Conservation (phyloP, 176 grass and related monocot species). For the Aegilops tauschii region DNA sequence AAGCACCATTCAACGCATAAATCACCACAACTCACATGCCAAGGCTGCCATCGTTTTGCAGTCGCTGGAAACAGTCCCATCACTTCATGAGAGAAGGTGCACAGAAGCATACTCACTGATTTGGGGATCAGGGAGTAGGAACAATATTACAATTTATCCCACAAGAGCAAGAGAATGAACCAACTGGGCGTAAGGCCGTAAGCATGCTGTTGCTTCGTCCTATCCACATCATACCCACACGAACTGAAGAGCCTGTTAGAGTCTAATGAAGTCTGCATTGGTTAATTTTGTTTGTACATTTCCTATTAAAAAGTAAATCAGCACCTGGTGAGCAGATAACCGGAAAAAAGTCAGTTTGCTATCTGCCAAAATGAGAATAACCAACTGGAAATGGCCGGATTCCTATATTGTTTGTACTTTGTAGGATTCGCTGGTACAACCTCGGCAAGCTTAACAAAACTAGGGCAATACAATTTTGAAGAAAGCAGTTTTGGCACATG, state of each 20-base stretch:
- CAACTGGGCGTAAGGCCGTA: neutral
- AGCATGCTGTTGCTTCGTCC: neutral
- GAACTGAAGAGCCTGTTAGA: neutral
- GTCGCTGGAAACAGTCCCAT: conserved; percentile 3
- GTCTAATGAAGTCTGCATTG: neutral
- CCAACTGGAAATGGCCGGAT: neutral
- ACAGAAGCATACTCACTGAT: neutral
- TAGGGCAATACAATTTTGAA: neutral
- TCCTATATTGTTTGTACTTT: neutral
- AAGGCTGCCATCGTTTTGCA: neutral
- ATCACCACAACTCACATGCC: neutral
- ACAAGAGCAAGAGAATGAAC: neutral
- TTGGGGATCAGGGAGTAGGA: conserved; percentile 11
- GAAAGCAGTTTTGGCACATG: neutral
- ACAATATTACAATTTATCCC: conserved; percentile 18
- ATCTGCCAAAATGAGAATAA: neutral
- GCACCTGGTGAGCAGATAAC: neutral
- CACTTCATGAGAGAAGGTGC: neutral
- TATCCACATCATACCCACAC: neutral
- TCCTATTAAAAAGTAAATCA: neutral
- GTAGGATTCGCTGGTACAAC: neutral
- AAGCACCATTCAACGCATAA: neutral
- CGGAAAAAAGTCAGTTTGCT: neutral
- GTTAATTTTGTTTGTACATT: neutral
- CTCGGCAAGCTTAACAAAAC: neutral